phyloP scores from a whole-genome alignment of 225 moss, liverwort and hornwort species.

The Pleurozium schreberi region DNA sequence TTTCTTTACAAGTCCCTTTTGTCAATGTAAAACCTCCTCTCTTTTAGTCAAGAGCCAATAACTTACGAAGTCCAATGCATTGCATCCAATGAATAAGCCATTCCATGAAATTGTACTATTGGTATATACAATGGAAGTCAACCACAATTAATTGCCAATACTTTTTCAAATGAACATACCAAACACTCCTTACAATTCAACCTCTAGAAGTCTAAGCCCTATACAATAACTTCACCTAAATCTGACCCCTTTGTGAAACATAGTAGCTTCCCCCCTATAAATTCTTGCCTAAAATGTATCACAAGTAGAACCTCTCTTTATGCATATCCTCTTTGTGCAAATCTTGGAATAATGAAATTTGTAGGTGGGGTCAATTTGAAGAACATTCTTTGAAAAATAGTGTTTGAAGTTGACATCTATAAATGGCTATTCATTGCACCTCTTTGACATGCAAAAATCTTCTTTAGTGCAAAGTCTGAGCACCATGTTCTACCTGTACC shows the following conservation, averaged over 20 bases:
- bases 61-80: background rate
- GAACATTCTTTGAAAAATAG: too few relatives aligned
- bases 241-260: background rate
- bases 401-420: too few relatives aligned
- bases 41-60: background rate
- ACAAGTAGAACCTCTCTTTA: too few relatives aligned
- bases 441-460: too few relatives aligned
- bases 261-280: accelerated
- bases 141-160: too few relatives aligned
- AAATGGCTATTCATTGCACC: too few relatives aligned
- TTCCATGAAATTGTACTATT: background rate
- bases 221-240: background rate
- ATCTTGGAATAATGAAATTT: too few relatives aligned
- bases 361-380: too few relatives aligned
- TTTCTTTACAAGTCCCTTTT: background rate
- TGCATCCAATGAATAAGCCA: background rate
- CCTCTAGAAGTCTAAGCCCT: background rate
- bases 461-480: too few relatives aligned
- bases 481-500: too few relatives aligned
- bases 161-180: background rate
- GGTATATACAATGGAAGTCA: background rate
- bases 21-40: background rate
- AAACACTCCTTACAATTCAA: background rate
- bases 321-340: too few relatives aligned
- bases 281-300: background rate